Evolutionary conservation across 2,329 filamentous ascomycete species (phyloP), one percentile per base, ranked within the genome.

Genomic region (Colletotrichum eremochloae): DNA sequence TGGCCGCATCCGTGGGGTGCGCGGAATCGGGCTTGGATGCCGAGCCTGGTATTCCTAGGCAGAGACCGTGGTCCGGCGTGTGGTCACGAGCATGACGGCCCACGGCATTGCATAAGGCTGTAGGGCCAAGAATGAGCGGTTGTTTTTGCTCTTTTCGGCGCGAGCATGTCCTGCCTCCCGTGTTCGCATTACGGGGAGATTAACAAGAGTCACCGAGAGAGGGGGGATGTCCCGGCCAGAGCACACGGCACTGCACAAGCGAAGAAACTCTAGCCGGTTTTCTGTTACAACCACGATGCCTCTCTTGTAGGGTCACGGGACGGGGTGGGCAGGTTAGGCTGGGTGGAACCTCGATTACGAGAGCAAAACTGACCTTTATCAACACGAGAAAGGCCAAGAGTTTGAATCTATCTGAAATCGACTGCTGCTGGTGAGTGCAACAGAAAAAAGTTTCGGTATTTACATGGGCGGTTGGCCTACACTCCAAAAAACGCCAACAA

Each of bases 1-100:
- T 24, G 24, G 55, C 60, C 60, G 29, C 36, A 40, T 18, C 36
- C 46, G 69, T 40, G 52, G 46, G 53, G 53, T 20, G 48, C 12
- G 24, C 57, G 18, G 14, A 31, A 15, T 33, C 46, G 63, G 63
- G 40, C 31, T 44, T 63, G 44, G 55, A 52, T 53, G 57, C 68
- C 52, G 58, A 63, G 55, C 31, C 63, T 4, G 50, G 38, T 3
- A 11, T 24, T 3, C 40, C n/a, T 31, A 40, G 50, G 38, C 29
- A 33, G 6, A 5, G 14, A 46, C 31, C 56, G 18, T n/a, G 33
- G 24, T 12, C 36, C 36, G 31, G n/a, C 15, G 9, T 24, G n/a
- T 24, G 24, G 9, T 29, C 11, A n/a, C n/a, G 20, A 12, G 48
- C 5, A 24, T 15, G 29, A 11, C 7, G 31, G 14, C 12, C 40